Evolutionary conservation across 2,329 filamentous ascomycete genomes (phyloP).

Genomic region (Botrytis sinoallii): DNA sequence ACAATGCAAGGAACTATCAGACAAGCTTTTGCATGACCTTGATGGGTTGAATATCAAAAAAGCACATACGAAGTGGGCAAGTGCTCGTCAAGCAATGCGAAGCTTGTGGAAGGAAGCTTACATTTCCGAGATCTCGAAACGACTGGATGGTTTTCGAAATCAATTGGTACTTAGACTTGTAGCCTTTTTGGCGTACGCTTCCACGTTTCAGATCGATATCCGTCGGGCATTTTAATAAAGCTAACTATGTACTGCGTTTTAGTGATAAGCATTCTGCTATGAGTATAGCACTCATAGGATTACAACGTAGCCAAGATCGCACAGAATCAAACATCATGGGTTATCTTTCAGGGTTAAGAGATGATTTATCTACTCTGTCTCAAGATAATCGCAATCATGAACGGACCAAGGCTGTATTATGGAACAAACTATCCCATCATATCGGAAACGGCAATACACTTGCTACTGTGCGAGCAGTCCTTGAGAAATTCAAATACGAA

Average conservation of each 20-base stretch:
- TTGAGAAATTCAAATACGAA: background rate
- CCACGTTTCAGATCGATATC: background rate
- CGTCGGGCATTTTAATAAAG: background rate
- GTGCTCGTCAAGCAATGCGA: background rate
- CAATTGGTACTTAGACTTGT: background rate
- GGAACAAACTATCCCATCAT: background rate
- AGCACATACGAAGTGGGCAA: background rate
- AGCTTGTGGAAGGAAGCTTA: background rate
- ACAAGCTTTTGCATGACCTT: background rate
- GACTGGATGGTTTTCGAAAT: background rate
- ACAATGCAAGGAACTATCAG: background rate
- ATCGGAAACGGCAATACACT: background rate
- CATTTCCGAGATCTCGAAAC: background rate
- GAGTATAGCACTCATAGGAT: background rate
- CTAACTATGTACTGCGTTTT: background rate
- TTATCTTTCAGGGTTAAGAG: background rate
- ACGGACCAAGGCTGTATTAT: background rate
- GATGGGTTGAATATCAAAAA: background rate
- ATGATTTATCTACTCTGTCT: background rate
- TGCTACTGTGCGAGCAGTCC: background rate
- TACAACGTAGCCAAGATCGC: background rate
- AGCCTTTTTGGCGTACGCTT: background rate
- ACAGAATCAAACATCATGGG: background rate
- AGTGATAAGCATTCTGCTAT: background rate
- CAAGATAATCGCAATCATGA: background rate